Conservation (phyloP, 169 alveolate species). For the Eimeria necatrix region DNA sequence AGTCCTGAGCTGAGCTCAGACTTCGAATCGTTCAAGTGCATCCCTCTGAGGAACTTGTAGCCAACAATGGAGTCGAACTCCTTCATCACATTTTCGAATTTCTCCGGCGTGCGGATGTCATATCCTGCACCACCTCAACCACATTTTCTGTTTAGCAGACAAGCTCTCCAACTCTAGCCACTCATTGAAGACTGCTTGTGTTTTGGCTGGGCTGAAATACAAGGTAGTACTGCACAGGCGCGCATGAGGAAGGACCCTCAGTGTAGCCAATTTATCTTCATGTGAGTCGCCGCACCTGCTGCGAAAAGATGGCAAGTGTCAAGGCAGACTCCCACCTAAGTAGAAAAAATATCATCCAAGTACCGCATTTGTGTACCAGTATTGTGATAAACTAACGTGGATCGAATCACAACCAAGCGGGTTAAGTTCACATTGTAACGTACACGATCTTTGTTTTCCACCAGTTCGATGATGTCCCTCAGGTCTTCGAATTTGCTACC, state of each 20-base stretch:
- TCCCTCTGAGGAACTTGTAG: slow-evolving; percentile 90
- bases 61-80: slow-evolving; percentile 90
- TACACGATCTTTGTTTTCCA: slow-evolving; percentile 90
- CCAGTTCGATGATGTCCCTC: slow-evolving; percentile 88
- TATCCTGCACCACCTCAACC: slow-evolving; percentile 81
- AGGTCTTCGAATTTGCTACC: slow-evolving; percentile 93
- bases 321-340: slow-evolving; percentile 92
- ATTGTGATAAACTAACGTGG: not conserved
- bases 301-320: slow-evolving; percentile 96
- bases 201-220: too few relatives aligned
- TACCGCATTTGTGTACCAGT: not conserved
- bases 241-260: too few relatives aligned
- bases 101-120: slow-evolving; percentile 90
- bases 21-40: slow-evolving; percentile 94
- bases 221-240: too few relatives aligned
- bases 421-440: not conserved
- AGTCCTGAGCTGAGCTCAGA: slow-evolving; percentile 92
- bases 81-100: slow-evolving; percentile 90
- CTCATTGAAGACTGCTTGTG: too few relatives aligned
- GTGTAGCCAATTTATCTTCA: not conserved
- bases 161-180: too few relatives aligned
- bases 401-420: not conserved
- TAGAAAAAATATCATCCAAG: not conserved
- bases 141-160: too few relatives aligned
- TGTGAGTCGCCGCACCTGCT: slow-evolving; percentile 85